Base-by-base conservation (phyloP, 2,329 filamentous ascomycete genomes). In the Coniella lustricola region DNA sequence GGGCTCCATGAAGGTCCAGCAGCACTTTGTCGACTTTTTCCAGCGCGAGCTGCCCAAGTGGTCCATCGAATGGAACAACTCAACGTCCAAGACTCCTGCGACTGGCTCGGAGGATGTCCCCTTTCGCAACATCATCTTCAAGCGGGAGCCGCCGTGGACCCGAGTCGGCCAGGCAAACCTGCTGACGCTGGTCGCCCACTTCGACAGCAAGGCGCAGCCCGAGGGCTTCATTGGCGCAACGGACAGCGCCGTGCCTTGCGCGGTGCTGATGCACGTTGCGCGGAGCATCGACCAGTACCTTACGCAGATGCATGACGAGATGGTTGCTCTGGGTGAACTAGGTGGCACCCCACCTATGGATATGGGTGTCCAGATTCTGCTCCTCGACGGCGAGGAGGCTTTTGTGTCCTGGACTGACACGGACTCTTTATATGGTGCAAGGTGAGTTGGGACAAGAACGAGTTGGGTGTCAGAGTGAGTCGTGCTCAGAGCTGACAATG, bases 301-400 rank as follows among this genome's bases (percentile, higher is more conserved):
- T 62, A 87, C 84, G 25, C 77, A 76, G 62, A 95, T 91, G 68
- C 97, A 93, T 87, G 76, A 79, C 25, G 75, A 75, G 29, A 87
- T 90, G 79, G 65, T 80, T 55, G 76, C 72, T 4, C 73, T 76
- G 3, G 84, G 78, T 4, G 69, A 76, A 38, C 67, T 60, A 5
- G 73, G 71, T 2, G 64, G 66, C 20, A 74, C 70, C 1, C 66
- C 93, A 18, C 87, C 90, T 36, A 86, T 85, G 57, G 81, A 87
- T 55, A 83, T 81, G 60, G 91, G 91, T 1, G 76, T 98, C 31
- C 93, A 97, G 70, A 86, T 98, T 22, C 56, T 98, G 22, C 76
- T 98, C 48, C 68, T 98, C 7, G 93, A 98, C 60, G 93, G 93
- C 4, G 93, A 98, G 68, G 93, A 98, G 66, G 90, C 93, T 0